These are phyloP conservation scores for Zymoseptoria pseudotritici DNA, from an alignment of 2,329 filamentous ascomycete species.

Conservation along the genomic window DNA sequence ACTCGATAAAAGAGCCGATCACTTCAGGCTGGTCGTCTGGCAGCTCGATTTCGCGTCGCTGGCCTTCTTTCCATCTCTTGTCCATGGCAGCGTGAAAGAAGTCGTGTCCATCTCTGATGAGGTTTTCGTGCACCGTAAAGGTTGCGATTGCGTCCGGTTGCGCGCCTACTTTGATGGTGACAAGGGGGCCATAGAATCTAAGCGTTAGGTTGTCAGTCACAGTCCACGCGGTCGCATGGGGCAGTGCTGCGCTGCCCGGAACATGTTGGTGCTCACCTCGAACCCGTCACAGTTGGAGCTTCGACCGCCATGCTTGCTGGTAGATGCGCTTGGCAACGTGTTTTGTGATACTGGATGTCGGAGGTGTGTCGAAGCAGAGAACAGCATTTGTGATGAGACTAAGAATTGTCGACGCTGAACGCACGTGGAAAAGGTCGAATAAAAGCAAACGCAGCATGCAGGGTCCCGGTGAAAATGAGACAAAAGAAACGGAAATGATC, in stretches of 20 bases:
- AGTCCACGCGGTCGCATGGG: too few species aligned
- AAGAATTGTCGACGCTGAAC: too few species aligned
- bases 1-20: constrained; percentile 13
- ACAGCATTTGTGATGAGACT: too few species aligned
- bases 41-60: constrained; percentile 8
- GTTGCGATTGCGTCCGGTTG: background rate
- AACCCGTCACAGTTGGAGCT: background rate
- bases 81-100: constrained; percentile 14
- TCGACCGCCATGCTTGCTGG: background rate
- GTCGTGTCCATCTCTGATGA: constrained; percentile 9
- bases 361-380: background rate
- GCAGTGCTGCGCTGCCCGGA: too few species aligned
- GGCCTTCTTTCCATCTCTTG: constrained; percentile 17
- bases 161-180: background rate
- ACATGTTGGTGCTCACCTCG: background rate
- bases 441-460: background rate
- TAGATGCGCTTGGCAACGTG: background rate
- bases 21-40: constrained; percentile 12
- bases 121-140: constrained; percentile 15
- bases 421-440: too few species aligned
- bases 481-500: background rate
- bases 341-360: background rate
- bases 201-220: background rate
- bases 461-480: background rate
- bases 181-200: background rate